A percentile compares a stretch with the other conserved stretches of the same genome.
Conservation (phyloP, 2,329 filamentous ascomycete genomes). For the Colletotrichum navitas region DNA sequence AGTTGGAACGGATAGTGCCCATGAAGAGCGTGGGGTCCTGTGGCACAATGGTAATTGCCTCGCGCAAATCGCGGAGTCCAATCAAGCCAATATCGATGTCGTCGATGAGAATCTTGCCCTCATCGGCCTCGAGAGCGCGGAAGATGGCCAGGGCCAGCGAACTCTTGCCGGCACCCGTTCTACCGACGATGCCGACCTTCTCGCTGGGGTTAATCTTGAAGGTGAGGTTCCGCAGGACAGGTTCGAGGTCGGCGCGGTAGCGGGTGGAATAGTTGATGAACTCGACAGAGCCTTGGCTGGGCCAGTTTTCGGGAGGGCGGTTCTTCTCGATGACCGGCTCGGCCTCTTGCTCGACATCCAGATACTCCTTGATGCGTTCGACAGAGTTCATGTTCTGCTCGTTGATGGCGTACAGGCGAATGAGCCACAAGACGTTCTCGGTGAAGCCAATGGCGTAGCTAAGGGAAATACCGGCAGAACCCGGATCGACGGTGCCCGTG, state of each 20-base stretch:
- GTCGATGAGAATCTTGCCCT: conserved; percentile 90
- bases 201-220: conserved; percentile 89
- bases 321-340: conserved; percentile 80
- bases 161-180: conserved; percentile 96
- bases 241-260: conserved; percentile 88
- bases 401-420: conserved; percentile 92
- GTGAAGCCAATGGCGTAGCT: conserved; percentile 98
- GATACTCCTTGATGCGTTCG: conserved; percentile 96
- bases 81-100: conserved; percentile 91
- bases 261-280: conserved; percentile 91
- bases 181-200: conserved; percentile 95
- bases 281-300: conserved; percentile 84
- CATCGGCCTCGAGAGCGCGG: conserved; percentile 90
- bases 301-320: conserved; percentile 85
- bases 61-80: conserved; percentile 91
- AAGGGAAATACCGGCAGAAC: conserved; percentile 91
- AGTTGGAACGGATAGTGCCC: conserved; percentile 89
- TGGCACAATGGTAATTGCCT: conserved; percentile 96
- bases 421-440: conserved; percentile 96
- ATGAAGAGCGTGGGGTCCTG: conserved; percentile 97
- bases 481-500: conserved; percentile 77
- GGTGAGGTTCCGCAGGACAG: conserved; percentile 84
- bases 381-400: conserved; percentile 99
- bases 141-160: conserved; percentile 94
- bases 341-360: conserved; percentile 96